phyloP scores from a whole-genome alignment of 1,139 yeast species.

The Scheffersomyces cryptocercus region DNA sequence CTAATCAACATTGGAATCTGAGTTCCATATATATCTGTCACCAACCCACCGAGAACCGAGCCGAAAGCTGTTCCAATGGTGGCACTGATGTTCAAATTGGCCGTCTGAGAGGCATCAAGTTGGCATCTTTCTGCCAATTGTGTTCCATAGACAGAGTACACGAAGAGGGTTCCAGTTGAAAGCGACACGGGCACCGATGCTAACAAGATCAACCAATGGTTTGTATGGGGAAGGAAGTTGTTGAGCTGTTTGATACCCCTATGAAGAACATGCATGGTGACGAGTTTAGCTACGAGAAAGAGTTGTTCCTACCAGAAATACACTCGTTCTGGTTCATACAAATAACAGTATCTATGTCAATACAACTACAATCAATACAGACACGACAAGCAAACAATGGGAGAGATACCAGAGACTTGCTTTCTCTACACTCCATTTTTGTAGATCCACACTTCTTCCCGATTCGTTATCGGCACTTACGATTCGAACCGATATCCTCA shows the following conservation, averaged over 20 bases:
- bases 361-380: too few species aligned
- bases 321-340: too few species aligned
- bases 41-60: slow-evolving; percentile 31
- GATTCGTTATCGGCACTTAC: too few species aligned
- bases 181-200: slow-evolving; percentile 34
- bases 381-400: too few species aligned
- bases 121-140: slow-evolving; percentile 33
- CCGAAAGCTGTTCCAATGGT: slow-evolving; percentile 36
- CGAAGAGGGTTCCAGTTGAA: slow-evolving; percentile 36
- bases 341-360: too few species aligned
- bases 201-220: slow-evolving; percentile 26
- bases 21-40: slow-evolving; percentile 36
- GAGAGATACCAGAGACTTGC: too few species aligned
- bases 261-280: slow-evolving; percentile 15
- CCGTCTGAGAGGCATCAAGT: slow-evolving; percentile 28
- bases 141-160: slow-evolving; percentile 34
- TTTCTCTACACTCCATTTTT: too few species aligned
- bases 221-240: slow-evolving; percentile 25
- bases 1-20: slow-evolving; percentile 35
- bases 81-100: slow-evolving; percentile 31
- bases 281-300: too few species aligned
- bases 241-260: slow-evolving; percentile 18
- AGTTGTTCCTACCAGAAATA: too few species aligned
- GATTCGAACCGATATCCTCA: too few species aligned
- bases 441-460: too few species aligned